Conservation (phyloP, 73 alveolate genomes). For the Blepharisma japonicum region DNA sequence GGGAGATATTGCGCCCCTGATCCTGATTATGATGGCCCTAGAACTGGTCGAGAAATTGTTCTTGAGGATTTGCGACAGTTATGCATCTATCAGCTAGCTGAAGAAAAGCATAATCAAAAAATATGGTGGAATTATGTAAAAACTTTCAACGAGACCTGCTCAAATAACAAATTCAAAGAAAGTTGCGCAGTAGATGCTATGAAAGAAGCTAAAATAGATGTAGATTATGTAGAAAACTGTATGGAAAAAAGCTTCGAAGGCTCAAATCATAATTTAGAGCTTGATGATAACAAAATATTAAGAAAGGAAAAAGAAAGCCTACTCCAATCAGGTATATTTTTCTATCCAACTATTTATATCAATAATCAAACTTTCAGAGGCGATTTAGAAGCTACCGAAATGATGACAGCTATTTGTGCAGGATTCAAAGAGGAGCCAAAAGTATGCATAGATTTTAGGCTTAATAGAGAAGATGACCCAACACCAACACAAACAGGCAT, state of each 20-base stretch:
- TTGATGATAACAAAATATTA: slow-evolving; percentile 32
- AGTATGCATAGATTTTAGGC: slow-evolving; percentile 2
- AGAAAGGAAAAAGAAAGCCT: slow-evolving; percentile 33
- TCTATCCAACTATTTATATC: slow-evolving; percentile 52
- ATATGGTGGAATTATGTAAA: slow-evolving; percentile 50
- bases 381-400: slow-evolving; percentile 38
- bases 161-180: neutral
- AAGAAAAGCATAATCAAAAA: slow-evolving; percentile 28
- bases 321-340: slow-evolving; percentile 38
- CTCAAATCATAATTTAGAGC: neutral
- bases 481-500: neutral
- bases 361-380: slow-evolving; percentile 52
- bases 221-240: slow-evolving; percentile 34
- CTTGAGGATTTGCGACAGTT: slow-evolving; percentile 52
- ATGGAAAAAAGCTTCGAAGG: slow-evolving; percentile 29
- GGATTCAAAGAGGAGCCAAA: slow-evolving; percentile 49
- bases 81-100: slow-evolving; percentile 34
- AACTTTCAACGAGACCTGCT: neutral
- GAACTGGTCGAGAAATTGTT: slow-evolving; percentile 54
- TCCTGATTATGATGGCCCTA: slow-evolving; percentile 32
- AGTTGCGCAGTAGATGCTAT: slow-evolving; percentile 21
- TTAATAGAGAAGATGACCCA: neutral
- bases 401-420: slow-evolving; percentile 51
- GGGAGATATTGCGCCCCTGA: slow-evolving; percentile 31
- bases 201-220: slow-evolving; percentile 21